These are phyloP conservation scores for Anethum foeniculum DNA, from an alignment of 140 eudicot genomes.

Conservation along the genomic window DNA sequence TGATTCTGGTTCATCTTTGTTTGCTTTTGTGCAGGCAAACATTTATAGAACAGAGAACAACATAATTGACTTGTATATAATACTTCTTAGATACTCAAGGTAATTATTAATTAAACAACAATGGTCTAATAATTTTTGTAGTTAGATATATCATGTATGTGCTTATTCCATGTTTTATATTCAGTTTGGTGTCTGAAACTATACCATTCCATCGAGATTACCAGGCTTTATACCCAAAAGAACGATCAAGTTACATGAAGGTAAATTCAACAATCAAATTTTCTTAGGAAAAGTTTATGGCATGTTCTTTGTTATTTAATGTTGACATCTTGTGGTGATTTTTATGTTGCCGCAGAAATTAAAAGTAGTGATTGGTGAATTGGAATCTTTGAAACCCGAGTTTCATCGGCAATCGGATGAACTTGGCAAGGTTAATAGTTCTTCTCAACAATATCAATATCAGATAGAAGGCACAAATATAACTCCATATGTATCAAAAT, in stretches of 20 bases:
- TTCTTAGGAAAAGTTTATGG: neutral
- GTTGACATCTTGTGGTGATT: conserved; percentile 8
- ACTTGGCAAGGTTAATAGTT: conserved; percentile 30
- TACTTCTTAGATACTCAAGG: conserved; percentile 94
- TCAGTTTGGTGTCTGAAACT: conserved; percentile 87
- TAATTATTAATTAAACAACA: conserved; percentile 15
- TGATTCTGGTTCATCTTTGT: neutral
- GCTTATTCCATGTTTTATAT: conserved; percentile 18
- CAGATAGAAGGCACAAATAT: conserved; percentile 35
- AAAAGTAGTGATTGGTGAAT: conserved; percentile 59
- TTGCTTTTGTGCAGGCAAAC: conserved; percentile 50
- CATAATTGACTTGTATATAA: conserved; percentile 71
- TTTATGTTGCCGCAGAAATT: conserved; percentile 51
- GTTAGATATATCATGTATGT: neutral
- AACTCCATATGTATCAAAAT: conserved; percentile 29
- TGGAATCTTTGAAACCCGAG: conserved; percentile 66
- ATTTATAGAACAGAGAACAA: conserved; percentile 80
- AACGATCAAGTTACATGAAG: conserved; percentile 56
- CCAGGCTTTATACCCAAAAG: conserved; percentile 45
- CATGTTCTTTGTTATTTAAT: conserved; percentile 8
- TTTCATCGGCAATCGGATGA: conserved; percentile 43
- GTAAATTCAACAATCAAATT: conserved; percentile 27
- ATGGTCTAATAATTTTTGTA: conserved; percentile 11
- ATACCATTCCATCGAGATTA: conserved; percentile 88
- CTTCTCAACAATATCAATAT: conserved; percentile 34